Conservation (phyloP, 2,329 filamentous ascomycete genomes). For the Venturia effusa region DNA sequence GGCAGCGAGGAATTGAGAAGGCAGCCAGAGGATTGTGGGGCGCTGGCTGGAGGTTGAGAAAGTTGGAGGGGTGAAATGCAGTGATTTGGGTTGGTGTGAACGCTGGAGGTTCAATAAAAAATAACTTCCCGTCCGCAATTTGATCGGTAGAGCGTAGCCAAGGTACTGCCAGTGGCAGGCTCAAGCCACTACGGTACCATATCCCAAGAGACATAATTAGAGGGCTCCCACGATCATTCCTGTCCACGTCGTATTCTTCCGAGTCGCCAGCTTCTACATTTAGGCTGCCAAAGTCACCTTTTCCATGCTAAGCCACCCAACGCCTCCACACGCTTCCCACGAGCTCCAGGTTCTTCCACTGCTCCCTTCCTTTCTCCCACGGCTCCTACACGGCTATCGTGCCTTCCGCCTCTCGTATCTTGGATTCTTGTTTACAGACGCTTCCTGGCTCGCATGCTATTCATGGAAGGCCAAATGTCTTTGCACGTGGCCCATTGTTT, state of each 20-base stretch:
- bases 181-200: background rate
- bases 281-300: too few species aligned
- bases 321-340: background rate
- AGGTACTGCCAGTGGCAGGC: too few species aligned
- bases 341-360: background rate
- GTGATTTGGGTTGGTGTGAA: background rate
- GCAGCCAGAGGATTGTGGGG: background rate
- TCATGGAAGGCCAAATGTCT: background rate
- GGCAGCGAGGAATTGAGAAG: constrained; percentile 3
- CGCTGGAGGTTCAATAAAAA: background rate
- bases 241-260: background rate
- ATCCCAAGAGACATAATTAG: too few species aligned
- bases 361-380: background rate
- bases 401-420: background rate
- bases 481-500: background rate
- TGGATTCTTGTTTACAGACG: background rate
- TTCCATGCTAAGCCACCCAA: background rate
- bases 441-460: background rate
- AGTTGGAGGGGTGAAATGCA: background rate
- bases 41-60: background rate
- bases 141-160: too few species aligned
- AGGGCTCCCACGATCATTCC: background rate
- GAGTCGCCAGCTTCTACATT: too few species aligned
- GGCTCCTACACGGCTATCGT: background rate
- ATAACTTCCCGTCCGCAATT: background rate